phyloP scores from a whole-genome alignment of 2,329 filamentous ascomycete species.

The Colletotrichum abscissum region DNA sequence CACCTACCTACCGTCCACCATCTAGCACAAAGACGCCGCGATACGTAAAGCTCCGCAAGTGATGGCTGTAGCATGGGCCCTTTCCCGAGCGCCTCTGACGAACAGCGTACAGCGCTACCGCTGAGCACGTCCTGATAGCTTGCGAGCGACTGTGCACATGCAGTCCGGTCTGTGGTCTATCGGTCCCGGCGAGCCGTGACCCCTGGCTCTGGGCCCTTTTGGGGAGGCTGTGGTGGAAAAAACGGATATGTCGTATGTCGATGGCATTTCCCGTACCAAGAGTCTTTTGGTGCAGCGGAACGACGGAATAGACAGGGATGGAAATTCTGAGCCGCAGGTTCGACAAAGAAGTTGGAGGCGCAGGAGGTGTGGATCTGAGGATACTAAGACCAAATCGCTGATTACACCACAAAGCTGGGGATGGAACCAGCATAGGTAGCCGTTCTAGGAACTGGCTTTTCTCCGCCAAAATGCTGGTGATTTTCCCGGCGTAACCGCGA shows the following conservation, averaged over 20 bases:
- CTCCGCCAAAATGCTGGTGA: not conserved
- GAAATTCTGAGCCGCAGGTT: not conserved
- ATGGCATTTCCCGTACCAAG: not conserved
- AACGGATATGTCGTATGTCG: not conserved
- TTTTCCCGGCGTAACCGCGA: not conserved
- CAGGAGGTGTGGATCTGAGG: not conserved
- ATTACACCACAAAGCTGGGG: not conserved
- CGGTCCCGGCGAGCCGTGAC: conserved; percentile 1
- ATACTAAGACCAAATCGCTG: not conserved
- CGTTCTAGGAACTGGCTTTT: not conserved
- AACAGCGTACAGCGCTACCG: not conserved
- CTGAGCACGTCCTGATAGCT: conserved; percentile 3
- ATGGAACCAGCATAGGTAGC: not conserved
- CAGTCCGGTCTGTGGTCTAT: conserved; percentile 7
- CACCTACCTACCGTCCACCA: not conserved
- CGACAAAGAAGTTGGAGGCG: not conserved
- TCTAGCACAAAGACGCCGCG: not conserved
- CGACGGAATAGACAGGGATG: not conserved
- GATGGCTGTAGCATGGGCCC: not conserved
- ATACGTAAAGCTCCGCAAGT: not conserved
- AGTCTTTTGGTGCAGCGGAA: not conserved
- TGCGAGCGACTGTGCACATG: conserved; percentile 5
- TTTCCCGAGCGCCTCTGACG: not conserved
- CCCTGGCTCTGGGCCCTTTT: not conserved
- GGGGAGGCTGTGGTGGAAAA: not conserved